Evolutionary conservation across 148 eudicot genomes (phyloP).

Genomic region (Amaranthus cruentus): DNA sequence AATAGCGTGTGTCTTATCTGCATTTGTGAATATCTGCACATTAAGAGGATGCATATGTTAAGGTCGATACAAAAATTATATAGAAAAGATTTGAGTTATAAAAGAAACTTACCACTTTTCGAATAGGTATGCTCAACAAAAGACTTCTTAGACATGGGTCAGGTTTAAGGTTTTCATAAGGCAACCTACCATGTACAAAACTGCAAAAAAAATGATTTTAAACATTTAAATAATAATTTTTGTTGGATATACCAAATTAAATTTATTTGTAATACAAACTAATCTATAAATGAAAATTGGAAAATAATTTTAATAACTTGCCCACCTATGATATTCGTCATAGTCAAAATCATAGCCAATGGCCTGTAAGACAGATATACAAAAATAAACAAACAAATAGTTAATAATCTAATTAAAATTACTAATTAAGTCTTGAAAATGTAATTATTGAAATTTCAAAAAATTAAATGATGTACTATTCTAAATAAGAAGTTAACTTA

Average conservation of each 20-base stretch:
- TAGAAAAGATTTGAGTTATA: not conserved
- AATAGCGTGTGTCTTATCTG: constrained; percentile 61
- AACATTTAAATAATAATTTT: no score
- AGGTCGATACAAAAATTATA: not conserved
- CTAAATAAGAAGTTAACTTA: constrained; percentile 27
- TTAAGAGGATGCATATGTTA: not conserved
- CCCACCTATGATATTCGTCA: constrained; percentile 83
- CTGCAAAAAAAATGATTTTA: constrained; percentile 30
- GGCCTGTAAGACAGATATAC: constrained; percentile 40
- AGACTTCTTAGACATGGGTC: constrained; percentile 76
- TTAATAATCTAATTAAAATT: not conserved
- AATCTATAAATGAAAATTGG: not conserved
- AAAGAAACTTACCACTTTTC: constrained; percentile 72
- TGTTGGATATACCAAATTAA: no score
- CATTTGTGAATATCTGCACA: constrained; percentile 80
- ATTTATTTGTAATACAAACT: not conserved
- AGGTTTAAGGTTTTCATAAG: constrained; percentile 80
- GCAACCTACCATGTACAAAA: constrained; percentile 90
- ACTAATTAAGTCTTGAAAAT: not conserved
- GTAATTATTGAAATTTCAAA: not conserved
- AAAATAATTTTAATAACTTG: not conserved
- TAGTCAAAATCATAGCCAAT: constrained; percentile 95
- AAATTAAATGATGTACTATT: no score
- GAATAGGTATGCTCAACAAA: constrained; percentile 71
- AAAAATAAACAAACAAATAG: not conserved